Evolutionary conservation across 2,329 filamentous ascomycete species (phyloP), one percentile per base, ranked within the genome.

Genomic region (Clarireedia monteithiana): DNA sequence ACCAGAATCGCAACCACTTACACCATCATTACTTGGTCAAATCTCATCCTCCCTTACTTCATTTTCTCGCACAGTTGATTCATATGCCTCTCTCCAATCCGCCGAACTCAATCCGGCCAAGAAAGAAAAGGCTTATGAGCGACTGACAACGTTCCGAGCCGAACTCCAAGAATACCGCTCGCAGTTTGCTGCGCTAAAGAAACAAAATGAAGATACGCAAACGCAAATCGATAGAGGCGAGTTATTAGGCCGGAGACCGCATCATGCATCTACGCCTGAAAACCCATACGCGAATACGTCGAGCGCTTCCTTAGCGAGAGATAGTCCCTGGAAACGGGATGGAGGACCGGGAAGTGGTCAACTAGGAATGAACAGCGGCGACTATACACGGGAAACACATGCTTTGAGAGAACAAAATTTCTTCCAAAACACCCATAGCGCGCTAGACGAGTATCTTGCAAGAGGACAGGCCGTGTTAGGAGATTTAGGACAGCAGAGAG

Each of bases 361-460:
- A 10, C 60, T 77, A 58, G 72, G 69, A 39, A 73, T 78, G 71
- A 78, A 78, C 9, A 77, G 77, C 47, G 75, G 75, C n/a, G 85
- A 90, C 62, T 82, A 84, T 60, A 78, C 76, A 55, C 81, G 91
- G 50, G 91, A 96, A 73, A 74, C 80, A 3, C 91, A 96, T 69
- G 91, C 91, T 3, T 76, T 97, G 62, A 81, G 91, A 50, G 94
- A 99, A 73, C 90, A 96, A 66, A 86, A 80, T 59, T 97, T 99
- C 76, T 89, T 96, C 65, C 72, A 81, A 20, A 85, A 80, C 64
- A 94, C 92, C 4, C 88, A 95, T 68, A 80, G 80, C 17, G 90
- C 94, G 53, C 78, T 99, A 1, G 94, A 99, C 69, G 92, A 97
- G 63, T 99, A 96, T 68, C 82, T 99, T 56, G 91, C 95, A 48